Percentiles rank a stretch among this genome's conserved stretches.
Conservation (phyloP, 2,329 filamentous ascomycete species). For the Clarireedia paspali region DNA sequence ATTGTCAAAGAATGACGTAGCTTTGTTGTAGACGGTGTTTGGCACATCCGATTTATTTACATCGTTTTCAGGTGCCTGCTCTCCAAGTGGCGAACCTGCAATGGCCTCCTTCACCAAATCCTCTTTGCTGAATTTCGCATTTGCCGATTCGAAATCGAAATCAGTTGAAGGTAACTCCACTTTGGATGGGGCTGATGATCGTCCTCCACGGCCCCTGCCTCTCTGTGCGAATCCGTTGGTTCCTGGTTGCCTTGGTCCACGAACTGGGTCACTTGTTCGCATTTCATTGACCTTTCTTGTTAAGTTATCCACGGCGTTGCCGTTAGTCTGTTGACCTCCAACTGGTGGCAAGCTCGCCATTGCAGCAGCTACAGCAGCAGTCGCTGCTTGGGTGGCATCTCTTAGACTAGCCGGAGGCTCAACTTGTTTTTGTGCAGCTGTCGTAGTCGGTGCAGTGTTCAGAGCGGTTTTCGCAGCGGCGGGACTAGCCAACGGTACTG, state of each 20-base stretch:
- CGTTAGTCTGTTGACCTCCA: constrained; percentile 23
- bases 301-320: constrained; percentile 57
- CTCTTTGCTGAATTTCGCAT: constrained; percentile 83
- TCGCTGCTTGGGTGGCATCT: constrained; percentile 67
- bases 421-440: constrained; percentile 11
- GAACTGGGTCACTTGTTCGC: constrained; percentile 53
- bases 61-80: constrained; percentile 36
- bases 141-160: constrained; percentile 82
- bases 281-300: constrained; percentile 71
- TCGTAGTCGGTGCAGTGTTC: constrained; percentile 27
- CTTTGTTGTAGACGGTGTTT: constrained; percentile 68
- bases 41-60: constrained; percentile 34
- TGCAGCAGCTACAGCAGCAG: constrained; percentile 70
- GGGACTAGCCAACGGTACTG: constrained; percentile 49
- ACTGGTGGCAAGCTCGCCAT: constrained; percentile 59
- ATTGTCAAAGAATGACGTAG: constrained; percentile 92
- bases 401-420: constrained; percentile 40
- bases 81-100: constrained; percentile 61
- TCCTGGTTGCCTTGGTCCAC: constrained; percentile 39
- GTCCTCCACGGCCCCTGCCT: constrained; percentile 38
- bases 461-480: constrained; percentile 32
- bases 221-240: constrained; percentile 33
- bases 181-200: constrained; percentile 43
- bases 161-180: constrained; percentile 86
- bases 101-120: constrained; percentile 83